Conservation (phyloP, 2,329 filamentous ascomycete genomes). For the Coleophoma crateriformis region DNA sequence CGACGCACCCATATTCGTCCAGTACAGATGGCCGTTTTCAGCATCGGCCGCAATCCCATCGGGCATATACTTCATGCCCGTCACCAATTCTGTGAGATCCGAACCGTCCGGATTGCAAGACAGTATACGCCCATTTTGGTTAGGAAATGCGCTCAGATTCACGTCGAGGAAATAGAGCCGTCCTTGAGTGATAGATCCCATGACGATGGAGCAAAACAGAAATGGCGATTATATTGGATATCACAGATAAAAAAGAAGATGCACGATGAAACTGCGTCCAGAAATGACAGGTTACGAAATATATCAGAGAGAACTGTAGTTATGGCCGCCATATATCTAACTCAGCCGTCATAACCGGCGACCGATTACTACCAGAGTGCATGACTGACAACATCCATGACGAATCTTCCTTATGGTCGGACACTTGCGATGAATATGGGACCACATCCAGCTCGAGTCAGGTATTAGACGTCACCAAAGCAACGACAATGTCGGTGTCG, state of each 20-base stretch:
- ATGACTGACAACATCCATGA: too few relatives aligned
- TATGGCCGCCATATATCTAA: too few relatives aligned
- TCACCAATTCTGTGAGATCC: slow-evolving; percentile 7
- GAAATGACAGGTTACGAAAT: too few relatives aligned
- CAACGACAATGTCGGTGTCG: neutral
- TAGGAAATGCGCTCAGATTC: slow-evolving; percentile 5
- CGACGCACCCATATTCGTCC: slow-evolving; percentile 43
- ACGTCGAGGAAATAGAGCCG: slow-evolving; percentile 12
- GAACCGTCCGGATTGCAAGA: slow-evolving; percentile 5
- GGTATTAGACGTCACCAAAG: neutral
- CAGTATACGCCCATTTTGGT: slow-evolving; percentile 11
- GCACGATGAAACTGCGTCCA: too few relatives aligned
- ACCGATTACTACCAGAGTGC: too few relatives aligned
- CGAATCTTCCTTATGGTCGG: too few relatives aligned
- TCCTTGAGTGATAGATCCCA: neutral
- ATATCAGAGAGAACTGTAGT: too few relatives aligned
- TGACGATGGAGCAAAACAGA: neutral
- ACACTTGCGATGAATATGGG: too few relatives aligned
- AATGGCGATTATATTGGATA: too few relatives aligned
- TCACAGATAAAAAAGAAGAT: too few relatives aligned
- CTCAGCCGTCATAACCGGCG: too few relatives aligned
- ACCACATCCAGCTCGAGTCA: neutral
- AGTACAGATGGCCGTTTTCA: slow-evolving; percentile 34
- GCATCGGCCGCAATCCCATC: slow-evolving; percentile 38
- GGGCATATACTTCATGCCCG: slow-evolving; percentile 24